Evolutionary conservation across 768 basidiomycete genomes (phyloP).

Genomic region (Russula vinacea): DNA sequence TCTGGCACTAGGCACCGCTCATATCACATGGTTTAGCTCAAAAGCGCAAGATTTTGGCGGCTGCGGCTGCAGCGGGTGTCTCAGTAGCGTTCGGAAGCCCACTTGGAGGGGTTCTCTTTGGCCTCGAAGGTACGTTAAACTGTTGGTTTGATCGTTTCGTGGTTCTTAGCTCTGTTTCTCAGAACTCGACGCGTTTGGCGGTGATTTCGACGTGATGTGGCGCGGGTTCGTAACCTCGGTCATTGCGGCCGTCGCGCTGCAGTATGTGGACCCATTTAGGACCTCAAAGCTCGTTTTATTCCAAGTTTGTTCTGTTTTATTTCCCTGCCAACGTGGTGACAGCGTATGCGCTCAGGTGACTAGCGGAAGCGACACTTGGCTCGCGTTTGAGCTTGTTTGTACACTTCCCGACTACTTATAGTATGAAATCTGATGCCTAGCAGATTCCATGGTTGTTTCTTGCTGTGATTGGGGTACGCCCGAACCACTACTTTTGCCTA

Average conservation of each 20-base stretch:
- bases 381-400: conserved; percentile 66
- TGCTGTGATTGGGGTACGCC: conserved; percentile 57
- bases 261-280: conserved; percentile 82
- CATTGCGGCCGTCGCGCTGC: conserved; percentile 79
- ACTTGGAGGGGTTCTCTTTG: conserved; percentile 81
- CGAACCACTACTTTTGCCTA: not conserved
- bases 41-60: conserved; percentile 76
- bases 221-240: conserved; percentile 87
- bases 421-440: conserved; percentile 3
- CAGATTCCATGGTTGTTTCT: conserved; percentile 71
- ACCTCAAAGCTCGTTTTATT: conserved; percentile 82
- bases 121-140: conserved; percentile 56
- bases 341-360: conserved; percentile 45
- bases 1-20: not conserved
- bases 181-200: conserved; percentile 67
- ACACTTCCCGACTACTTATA: not conserved
- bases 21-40: conserved; percentile 47
- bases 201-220: conserved; percentile 77
- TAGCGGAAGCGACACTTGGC: conserved; percentile 58
- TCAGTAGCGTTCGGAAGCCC: conserved; percentile 89
- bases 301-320: conserved; percentile 45
- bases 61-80: conserved; percentile 82
- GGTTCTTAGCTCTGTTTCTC: conserved; percentile 5
- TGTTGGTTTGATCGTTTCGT: not conserved
- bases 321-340: not conserved